These are phyloP conservation scores for Albugo laibachii DNA, from an alignment of 352 stramenopile species.

Conservation along the genomic window DNA sequence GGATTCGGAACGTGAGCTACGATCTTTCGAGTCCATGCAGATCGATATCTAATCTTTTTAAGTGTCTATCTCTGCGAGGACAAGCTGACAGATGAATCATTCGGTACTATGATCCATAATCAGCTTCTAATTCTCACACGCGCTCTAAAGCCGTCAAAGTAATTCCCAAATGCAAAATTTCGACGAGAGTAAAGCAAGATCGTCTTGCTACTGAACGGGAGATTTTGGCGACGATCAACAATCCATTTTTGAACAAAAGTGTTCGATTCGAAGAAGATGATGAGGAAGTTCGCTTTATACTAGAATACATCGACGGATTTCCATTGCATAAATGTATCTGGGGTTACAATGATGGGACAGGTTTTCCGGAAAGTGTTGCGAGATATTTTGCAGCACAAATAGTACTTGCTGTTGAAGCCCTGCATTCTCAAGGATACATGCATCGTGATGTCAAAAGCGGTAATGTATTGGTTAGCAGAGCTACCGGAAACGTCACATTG, in stretches of 20 bases:
- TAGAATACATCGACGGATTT: constrained; percentile 38
- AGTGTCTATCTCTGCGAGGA: constrained; percentile 1
- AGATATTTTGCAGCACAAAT: constrained; percentile 48
- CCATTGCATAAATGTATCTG: constrained; percentile 55
- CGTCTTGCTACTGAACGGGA: constrained; percentile 22
- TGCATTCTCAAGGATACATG: constrained; percentile 33
- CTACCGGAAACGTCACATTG: constrained; percentile 22
- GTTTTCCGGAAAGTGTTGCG: constrained; percentile 28
- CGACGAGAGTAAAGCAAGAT: constrained; percentile 16
- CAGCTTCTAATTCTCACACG: too few species aligned
- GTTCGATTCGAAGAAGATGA: not conserved
- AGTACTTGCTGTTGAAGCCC: constrained; percentile 26
- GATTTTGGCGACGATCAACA: constrained; percentile 17
- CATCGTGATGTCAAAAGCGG: constrained; percentile 69
- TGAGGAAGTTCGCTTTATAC: constrained; percentile 12
- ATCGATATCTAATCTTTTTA: not conserved
- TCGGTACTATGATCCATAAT: too few species aligned
- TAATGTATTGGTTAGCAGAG: constrained; percentile 27
- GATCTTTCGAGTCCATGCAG: not conserved
- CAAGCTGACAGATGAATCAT: not conserved
- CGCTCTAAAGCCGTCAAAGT: constrained; percentile 33
- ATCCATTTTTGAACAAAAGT: constrained; percentile 16
- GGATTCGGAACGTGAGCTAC: constrained; percentile 31
- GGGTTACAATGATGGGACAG: constrained; percentile 14
- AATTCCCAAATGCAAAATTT: constrained; percentile 20